Conservation (phyloP, 495 filamentous ascomycete species). For the Sabuloglossum arenarium region DNA sequence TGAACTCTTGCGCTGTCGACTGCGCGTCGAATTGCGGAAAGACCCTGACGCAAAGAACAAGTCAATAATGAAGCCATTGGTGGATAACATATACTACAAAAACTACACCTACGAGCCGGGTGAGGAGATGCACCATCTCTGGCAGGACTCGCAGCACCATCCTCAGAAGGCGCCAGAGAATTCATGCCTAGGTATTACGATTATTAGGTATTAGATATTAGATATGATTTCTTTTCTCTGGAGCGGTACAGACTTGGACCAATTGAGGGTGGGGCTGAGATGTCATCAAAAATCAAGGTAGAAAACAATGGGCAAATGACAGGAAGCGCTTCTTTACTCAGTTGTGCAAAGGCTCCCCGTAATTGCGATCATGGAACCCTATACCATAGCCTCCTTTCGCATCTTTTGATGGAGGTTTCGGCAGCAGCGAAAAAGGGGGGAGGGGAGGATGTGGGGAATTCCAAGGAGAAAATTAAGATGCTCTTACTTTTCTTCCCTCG, state of each 20-base stretch:
- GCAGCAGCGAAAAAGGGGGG: too few species aligned
- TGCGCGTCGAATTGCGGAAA: conserved; percentile 32
- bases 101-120: background rate
- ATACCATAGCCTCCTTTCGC: too few species aligned
- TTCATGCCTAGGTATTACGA: background rate
- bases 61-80: conserved; percentile 17
- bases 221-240: background rate
- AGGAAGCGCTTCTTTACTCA: too few species aligned
- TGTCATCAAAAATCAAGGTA: background rate
- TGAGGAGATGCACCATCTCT: conserved; percentile 1
- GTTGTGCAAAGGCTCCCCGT: too few species aligned
- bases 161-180: conserved; percentile 4
- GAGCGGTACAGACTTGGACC: too few species aligned
- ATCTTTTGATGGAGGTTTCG: too few species aligned
- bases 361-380: too few species aligned
- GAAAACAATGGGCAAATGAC: too few species aligned
- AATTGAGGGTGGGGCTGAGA: background rate
- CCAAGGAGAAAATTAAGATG: background rate
- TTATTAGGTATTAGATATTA: background rate
- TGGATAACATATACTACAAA: background rate
- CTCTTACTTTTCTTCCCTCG: background rate
- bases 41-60: conserved; percentile 26
- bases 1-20: conserved; percentile 27
- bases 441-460: too few species aligned
- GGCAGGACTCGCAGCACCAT: conserved; percentile 2